These are phyloP conservation scores for Gomphus bonarii DNA, from an alignment of 1,284 basidiomycete species.

Conservation along the genomic window DNA sequence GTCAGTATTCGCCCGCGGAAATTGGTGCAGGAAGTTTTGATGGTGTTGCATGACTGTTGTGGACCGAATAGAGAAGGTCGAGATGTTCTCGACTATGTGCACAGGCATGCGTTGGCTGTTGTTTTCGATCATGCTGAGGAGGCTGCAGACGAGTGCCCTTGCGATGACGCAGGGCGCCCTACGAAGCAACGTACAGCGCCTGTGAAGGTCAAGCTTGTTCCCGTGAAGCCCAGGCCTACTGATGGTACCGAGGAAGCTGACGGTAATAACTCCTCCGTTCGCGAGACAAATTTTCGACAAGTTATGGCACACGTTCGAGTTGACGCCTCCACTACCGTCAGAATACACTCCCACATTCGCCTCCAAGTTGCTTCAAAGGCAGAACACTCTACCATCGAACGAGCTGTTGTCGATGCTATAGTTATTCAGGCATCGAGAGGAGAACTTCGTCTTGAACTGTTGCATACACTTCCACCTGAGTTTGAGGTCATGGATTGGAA, in stretches of 20 bases:
- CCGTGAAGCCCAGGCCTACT: too few species aligned
- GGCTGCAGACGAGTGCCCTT: slow-evolving; percentile 53
- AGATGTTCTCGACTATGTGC: slow-evolving; percentile 30
- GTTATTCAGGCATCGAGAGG: slow-evolving; percentile 40
- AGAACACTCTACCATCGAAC: slow-evolving; percentile 35
- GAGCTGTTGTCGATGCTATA: slow-evolving; percentile 42
- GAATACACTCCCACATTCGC: slow-evolving; percentile 53
- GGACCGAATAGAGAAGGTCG: slow-evolving; percentile 15
- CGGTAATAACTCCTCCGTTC: slow-evolving; percentile 5
- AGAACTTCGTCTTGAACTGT: slow-evolving; percentile 39
- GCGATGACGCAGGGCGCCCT: slow-evolving; percentile 44
- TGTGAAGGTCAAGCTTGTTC: too few species aligned
- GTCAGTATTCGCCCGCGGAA: slow-evolving; percentile 38
- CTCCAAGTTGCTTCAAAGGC: slow-evolving; percentile 46
- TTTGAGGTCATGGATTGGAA: slow-evolving; percentile 48
- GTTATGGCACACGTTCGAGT: slow-evolving; percentile 44
- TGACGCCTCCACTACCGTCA: slow-evolving; percentile 35
- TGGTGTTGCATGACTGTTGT: slow-evolving; percentile 46
- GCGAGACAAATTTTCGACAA: slow-evolving; percentile 13
- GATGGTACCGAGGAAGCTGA: too few species aligned
- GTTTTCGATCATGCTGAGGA: slow-evolving; percentile 54
- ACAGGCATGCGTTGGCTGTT: slow-evolving; percentile 43
- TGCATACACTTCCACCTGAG: slow-evolving; percentile 50
- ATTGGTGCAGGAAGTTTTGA: slow-evolving; percentile 45
- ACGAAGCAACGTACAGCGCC: slow-evolving; percentile 17